Evolutionary conservation across 768 basidiomycete species (phyloP).

Genomic region (Lyophyllum atratum): DNA sequence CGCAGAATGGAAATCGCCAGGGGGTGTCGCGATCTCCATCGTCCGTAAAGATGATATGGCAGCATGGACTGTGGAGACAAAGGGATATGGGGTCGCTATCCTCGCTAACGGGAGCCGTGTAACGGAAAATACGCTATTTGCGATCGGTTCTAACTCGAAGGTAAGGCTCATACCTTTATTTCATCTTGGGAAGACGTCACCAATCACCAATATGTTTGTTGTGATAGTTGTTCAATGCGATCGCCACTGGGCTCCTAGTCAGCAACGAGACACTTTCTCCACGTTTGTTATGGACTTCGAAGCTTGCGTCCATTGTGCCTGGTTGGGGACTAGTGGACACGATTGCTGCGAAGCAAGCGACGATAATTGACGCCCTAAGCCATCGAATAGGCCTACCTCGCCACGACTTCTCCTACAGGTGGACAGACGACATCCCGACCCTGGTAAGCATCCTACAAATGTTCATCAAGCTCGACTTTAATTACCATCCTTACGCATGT

Average conservation of each 20-base stretch:
- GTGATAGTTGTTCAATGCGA: slow-evolving; percentile 26
- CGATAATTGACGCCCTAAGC: slow-evolving; percentile 20
- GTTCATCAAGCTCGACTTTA: neutral
- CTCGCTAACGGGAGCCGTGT: neutral
- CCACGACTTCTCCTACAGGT: slow-evolving; percentile 14
- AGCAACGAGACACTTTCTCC: slow-evolving; percentile 26
- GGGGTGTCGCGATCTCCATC: slow-evolving; percentile 29
- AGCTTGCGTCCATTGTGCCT: slow-evolving; percentile 25
- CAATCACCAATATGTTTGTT: too few relatives aligned
- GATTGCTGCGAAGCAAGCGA: slow-evolving; percentile 18
- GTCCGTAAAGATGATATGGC: slow-evolving; percentile 23
- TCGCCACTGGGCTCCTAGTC: slow-evolving; percentile 29
- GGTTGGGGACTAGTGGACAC: slow-evolving; percentile 25
- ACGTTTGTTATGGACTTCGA: slow-evolving; percentile 16
- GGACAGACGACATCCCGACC: neutral
- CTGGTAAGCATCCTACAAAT: slow-evolving; percentile 4
- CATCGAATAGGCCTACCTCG: slow-evolving; percentile 18
- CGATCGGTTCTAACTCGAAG: slow-evolving; percentile 10
- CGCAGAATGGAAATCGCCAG: slow-evolving; percentile 26
- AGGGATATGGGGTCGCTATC: neutral
- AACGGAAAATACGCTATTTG: slow-evolving; percentile 9
- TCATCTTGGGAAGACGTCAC: too few relatives aligned
- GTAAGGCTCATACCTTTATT: neutral
- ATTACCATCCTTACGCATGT: neutral
- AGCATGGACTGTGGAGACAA: slow-evolving; percentile 20